Base-by-base conservation (phyloP, 1,139 yeast species). In the Candida sojae region DNA sequence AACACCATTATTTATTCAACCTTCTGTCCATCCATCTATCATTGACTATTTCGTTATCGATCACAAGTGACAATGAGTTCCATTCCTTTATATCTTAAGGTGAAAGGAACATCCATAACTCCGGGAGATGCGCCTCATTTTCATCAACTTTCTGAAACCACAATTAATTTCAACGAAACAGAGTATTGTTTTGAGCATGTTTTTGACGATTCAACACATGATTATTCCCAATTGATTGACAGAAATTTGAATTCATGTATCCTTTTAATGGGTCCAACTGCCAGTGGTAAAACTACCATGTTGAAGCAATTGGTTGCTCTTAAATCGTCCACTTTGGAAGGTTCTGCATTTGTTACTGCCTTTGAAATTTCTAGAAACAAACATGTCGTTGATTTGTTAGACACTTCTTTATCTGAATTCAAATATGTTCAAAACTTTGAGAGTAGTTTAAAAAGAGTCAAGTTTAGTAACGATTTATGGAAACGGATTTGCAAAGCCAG, bases 261-360 rank as follows among this genome's bases (percentile, higher is more conserved):
- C 31, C 58, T 68, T 10, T 64, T 68, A 42, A 60, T 68, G 56
- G 73, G 73, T 1, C 72, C 73, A 9, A 66, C 70, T 0, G 70
- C 66, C 12, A 61, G 70, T 45, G 73, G 74, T 8, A 70, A 69
- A 51, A 69, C 73, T 8, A 66, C 71, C 28, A 58, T 64, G 31
- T 52, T 69, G 36, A 53, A 49, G 36, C 49, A 54, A 26, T 56
- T 57, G 28, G 52, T 62, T 11, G 47, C 59, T 6, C 35, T 43
- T 8, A 46, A 53, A 42, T 35, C 48, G n/a, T 54, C 54, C 36
- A 34, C 48, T 3, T 41, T 45, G 35, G 31, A 43, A 10, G 44
- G 41, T 13, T 57, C 53, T 12, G 46, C 51, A 8, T 52, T 54
- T 34, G 44, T 70, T 34, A 59, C 65, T 12, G 71, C 72, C 1